Evolutionary conservation across 2,329 filamentous ascomycete species (phyloP).

Genomic region (Aurifilum marmelostoma): DNA sequence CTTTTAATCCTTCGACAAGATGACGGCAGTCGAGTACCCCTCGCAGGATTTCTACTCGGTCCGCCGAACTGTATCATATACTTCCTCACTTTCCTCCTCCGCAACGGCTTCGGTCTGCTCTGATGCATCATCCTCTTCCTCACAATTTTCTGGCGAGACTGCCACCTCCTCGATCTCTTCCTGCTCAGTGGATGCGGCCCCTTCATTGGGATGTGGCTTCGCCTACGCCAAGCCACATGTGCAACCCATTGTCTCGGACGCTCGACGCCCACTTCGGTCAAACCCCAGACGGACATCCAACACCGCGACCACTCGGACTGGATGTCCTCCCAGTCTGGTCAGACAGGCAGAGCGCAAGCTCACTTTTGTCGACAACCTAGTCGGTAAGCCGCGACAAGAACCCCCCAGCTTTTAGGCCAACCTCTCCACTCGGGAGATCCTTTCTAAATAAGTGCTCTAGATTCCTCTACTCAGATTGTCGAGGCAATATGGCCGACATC

Average conservation of each 20-base stretch:
- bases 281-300: conserved; percentile 63
- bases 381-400: conserved; percentile 72
- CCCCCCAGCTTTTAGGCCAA: too few relatives aligned
- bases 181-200: background rate
- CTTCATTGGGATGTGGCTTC: conserved; percentile 6
- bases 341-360: conserved; percentile 91
- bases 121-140: conserved; percentile 67
- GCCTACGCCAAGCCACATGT: conserved; percentile 15
- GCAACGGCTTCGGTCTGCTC: conserved; percentile 83
- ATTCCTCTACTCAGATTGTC: conserved; percentile 96
- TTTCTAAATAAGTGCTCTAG: conserved; percentile 53
- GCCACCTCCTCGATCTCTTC: conserved; percentile 63
- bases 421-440: background rate
- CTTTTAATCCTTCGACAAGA: conserved; percentile 48
- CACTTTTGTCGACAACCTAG: conserved; percentile 94
- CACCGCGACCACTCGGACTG: conserved; percentile 58
- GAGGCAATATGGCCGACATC: conserved; percentile 96
- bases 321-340: conserved; percentile 73
- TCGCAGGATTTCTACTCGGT: conserved; percentile 56
- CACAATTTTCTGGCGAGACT: conserved; percentile 71
- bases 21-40: conserved; percentile 58
- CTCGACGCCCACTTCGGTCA: conserved; percentile 56
- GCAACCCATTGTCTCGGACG: conserved; percentile 16
- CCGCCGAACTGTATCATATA: conserved; percentile 63
- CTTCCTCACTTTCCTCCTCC: conserved; percentile 72